phyloP scores from a whole-genome alignment of 169 alveolate genomes.

The Cryptosporidium sp. region DNA sequence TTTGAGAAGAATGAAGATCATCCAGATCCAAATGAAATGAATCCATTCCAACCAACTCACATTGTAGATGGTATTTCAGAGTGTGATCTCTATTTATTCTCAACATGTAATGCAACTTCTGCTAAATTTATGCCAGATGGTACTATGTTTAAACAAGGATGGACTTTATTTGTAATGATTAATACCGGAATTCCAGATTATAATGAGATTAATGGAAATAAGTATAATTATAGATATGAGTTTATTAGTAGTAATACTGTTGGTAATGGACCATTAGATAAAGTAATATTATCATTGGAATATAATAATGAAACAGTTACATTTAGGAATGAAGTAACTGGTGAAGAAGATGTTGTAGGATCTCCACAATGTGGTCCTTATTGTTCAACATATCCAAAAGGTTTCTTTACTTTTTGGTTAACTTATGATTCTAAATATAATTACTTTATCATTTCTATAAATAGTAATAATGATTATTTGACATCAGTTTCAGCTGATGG shows the following conservation, averaged over 20 bases:
- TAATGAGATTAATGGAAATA: neutral
- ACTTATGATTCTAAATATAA: slow-evolving; percentile 22
- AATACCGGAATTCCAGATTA: slow-evolving; percentile 27
- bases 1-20: slow-evolving; percentile 21
- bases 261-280: neutral
- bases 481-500: neutral
- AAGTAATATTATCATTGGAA: neutral
- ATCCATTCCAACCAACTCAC: slow-evolving; percentile 37
- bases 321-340: slow-evolving; percentile 27
- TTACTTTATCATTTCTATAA: slow-evolving; percentile 10
- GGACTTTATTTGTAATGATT: slow-evolving; percentile 53
- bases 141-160: slow-evolving; percentile 3
- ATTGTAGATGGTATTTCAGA: slow-evolving; percentile 20
- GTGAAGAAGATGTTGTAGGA: neutral
- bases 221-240: slow-evolving; percentile 15
- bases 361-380: slow-evolving; percentile 69
- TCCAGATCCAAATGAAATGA: neutral
- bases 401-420: slow-evolving; percentile 54
- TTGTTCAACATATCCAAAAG: slow-evolving; percentile 57
- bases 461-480: slow-evolving; percentile 1
- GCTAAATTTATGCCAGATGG: slow-evolving; percentile 35
- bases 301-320: neutral
- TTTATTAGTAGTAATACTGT: neutral
- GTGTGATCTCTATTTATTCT: slow-evolving; percentile 29
- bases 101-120: slow-evolving; percentile 49